Conservation (phyloP, 2,329 filamentous ascomycete genomes). For the Pyricularia grisea region DNA sequence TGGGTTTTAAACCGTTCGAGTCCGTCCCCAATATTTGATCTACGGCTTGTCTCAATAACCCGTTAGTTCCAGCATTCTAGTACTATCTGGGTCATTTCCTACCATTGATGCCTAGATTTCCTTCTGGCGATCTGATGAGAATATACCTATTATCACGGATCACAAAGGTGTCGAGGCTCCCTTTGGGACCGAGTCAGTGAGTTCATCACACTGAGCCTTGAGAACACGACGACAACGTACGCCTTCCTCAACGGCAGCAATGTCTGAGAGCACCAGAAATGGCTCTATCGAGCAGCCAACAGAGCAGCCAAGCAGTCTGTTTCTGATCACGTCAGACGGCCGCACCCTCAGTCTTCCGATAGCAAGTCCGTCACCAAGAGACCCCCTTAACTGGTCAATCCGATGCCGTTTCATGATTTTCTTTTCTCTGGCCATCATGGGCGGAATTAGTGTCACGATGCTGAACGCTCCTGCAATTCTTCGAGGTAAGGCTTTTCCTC, state of each 20-base stretch:
- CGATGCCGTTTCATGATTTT: slow-evolving; percentile 8
- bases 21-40: not conserved
- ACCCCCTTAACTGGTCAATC: slow-evolving; percentile 19
- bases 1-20: not conserved
- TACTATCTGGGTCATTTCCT: not conserved
- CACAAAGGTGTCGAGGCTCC: not conserved
- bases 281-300: not conserved
- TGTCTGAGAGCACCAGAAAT: not conserved
- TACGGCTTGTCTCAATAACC: not conserved
- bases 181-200: not conserved
- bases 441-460: not conserved
- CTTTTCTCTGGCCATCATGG: not conserved
- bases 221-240: not conserved
- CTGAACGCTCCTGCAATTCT: not conserved
- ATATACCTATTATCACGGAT: not conserved
- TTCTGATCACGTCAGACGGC: slow-evolving; percentile 21
- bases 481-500: too few relatives aligned
- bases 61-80: not conserved
- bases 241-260: not conserved
- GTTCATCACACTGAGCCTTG: not conserved
- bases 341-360: slow-evolving; percentile 20
- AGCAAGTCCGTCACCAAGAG: slow-evolving; percentile 18
- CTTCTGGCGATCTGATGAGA: not conserved
- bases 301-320: slow-evolving; percentile 15
- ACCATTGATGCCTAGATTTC: not conserved